These are phyloP conservation scores for Claviceps digitariae DNA, from an alignment of 2,329 filamentous ascomycete species.

Conservation along the genomic window DNA sequence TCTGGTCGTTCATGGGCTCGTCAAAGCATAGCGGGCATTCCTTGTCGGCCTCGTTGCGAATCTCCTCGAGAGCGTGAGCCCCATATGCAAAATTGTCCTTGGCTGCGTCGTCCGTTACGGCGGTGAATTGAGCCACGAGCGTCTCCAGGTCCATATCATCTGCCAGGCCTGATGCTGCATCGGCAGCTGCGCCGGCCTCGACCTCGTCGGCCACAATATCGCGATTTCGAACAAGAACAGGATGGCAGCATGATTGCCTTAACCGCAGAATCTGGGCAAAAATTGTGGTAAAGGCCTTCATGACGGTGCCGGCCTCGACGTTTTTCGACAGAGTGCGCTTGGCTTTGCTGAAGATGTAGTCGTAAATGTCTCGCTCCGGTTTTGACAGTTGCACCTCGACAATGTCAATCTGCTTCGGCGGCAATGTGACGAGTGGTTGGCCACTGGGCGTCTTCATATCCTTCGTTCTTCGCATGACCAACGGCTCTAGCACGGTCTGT, in stretches of 20 bases:
- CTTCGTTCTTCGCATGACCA: conserved; percentile 92
- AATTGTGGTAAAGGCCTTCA: conserved; percentile 94
- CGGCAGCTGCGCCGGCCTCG: conserved; percentile 58
- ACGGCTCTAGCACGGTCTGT: conserved; percentile 85
- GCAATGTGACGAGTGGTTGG: conserved; percentile 59
- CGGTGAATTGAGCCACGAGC: conserved; percentile 73
- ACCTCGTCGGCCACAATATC: conserved; percentile 78
- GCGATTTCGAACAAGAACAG: conserved; percentile 74
- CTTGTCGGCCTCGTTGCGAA: conserved; percentile 73
- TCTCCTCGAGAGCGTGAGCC: conserved; percentile 76
- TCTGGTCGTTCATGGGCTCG: conserved; percentile 89
- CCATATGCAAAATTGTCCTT: conserved; percentile 56
- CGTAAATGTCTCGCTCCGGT: conserved; percentile 80
- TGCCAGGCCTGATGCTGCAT: conserved; percentile 66
- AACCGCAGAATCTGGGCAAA: conserved; percentile 92
- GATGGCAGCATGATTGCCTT: conserved; percentile 89
- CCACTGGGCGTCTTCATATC: conserved; percentile 95
- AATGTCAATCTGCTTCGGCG: conserved; percentile 69
- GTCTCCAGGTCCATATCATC: conserved; percentile 94
- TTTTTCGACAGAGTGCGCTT: conserved; percentile 78
- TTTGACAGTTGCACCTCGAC: conserved; percentile 77
- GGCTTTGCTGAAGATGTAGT: conserved; percentile 73
- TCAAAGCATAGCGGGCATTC: conserved; percentile 94
- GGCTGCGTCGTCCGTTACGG: conserved; percentile 49
- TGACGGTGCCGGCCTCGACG: conserved; percentile 77